Percentiles rank a stretch among this genome's conserved stretches.
Conservation (phyloP, 83 land plant species). For the Thuja plicata region DNA sequence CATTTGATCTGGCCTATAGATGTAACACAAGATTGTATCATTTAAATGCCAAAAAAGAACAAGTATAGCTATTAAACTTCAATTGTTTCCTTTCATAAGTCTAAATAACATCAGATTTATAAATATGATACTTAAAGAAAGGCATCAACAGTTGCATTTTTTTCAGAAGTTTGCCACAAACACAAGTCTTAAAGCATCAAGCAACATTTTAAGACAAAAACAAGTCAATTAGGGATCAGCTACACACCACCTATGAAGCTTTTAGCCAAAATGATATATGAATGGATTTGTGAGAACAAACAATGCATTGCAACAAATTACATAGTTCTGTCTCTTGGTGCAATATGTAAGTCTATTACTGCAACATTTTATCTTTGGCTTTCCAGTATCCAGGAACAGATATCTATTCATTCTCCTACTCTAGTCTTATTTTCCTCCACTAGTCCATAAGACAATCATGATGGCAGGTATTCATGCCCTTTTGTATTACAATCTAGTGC, state of each 20-base stretch:
- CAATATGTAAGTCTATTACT: background rate
- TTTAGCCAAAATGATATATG: background rate
- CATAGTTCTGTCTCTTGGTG: background rate
- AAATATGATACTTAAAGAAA: background rate
- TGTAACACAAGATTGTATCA: background rate
- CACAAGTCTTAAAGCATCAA: background rate
- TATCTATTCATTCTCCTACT: background rate
- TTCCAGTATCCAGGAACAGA: background rate
- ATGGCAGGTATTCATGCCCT: background rate
- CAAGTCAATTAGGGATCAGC: background rate
- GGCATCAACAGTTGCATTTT: background rate
- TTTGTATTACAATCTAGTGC: background rate
- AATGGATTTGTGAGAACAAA: background rate
- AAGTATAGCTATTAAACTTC: background rate
- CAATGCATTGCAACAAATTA: background rate
- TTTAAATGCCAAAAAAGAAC: background rate
- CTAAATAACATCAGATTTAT: constrained; percentile 1
- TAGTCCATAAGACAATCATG: background rate
- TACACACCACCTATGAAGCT: background rate
- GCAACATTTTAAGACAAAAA: background rate
- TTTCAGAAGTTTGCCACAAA: background rate
- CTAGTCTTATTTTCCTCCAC: background rate
- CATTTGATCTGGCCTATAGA: constrained; percentile 82
- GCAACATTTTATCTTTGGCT: background rate
- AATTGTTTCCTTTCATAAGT: background rate